Evolutionary conservation across 2,329 filamentous ascomycete species (phyloP), one percentile per base, ranked within the genome.

Genomic region (Claviceps sp.): DNA sequence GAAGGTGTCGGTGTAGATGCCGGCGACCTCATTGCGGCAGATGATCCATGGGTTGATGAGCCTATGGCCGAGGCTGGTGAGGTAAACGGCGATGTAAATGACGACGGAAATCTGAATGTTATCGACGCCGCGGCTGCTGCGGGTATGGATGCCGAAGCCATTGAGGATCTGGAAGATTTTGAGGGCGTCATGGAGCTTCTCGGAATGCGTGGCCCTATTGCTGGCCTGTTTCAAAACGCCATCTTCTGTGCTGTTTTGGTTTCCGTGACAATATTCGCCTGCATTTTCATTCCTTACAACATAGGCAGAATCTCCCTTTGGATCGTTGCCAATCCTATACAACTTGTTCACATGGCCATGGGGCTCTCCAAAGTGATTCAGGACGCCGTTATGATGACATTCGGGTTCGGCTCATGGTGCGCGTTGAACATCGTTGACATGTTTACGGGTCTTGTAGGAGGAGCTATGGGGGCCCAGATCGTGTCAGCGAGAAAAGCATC

Each of bases 111-210:
- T 1, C 67, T 71, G 58, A 69, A 78, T 52, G 54, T 54, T 5
- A 57, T 58, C 10, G 63, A 59, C n/a, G 61, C 62, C 16, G 58
- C 62, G n/a, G 77, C 76, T 19, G 80, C 78, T 48, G 82, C 80
- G 16, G 85, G 78, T 8, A 71, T 91, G 39, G 88, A 95, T 51
- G 77, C 81, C 51, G 84, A 87, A 58, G 85, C 83, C 10, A 77
- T 89, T 43, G 87, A 90, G 44, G 86, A 96, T 58, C 87, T 87
- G 10, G 93, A 98, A 68, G 93, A 98, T 62, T 81, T 98, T 16
- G 93, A 98, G 64, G 93, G 93, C 0, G 87, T 98, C 50, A 82
- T 98, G 73, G 93, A 98, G 65, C 79, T 98, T 16, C 85, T 98
- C 54, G 93, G 93, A 40, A 94, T 98, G 86, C 88, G 94, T 62